Percentiles rank a stretch among this genome's conserved stretches.
phyloP scores from a whole-genome alignment of 2,329 filamentous ascomycete genomes.

The Colletotrichum aenigma region DNA sequence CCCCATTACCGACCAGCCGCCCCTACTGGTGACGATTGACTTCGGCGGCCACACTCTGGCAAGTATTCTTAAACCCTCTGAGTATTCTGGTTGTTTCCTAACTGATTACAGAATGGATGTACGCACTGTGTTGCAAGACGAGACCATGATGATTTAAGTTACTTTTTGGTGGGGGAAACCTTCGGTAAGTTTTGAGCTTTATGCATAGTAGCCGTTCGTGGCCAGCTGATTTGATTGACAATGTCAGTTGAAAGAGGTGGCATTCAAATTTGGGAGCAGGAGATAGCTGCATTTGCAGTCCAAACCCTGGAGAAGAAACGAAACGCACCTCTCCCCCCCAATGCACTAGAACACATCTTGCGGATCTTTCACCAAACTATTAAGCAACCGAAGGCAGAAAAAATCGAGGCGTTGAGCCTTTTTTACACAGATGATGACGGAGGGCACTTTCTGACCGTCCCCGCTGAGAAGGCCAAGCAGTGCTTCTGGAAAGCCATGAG shows the following conservation, averaged over 20 bases:
- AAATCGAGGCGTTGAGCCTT: too few relatives aligned
- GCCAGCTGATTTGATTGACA: too few relatives aligned
- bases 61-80: background rate
- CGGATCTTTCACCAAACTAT: too few relatives aligned
- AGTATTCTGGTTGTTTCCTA: too few relatives aligned
- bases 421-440: too few relatives aligned
- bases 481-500: background rate
- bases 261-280: background rate
- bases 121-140: background rate
- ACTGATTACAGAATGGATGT: background rate
- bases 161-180: background rate
- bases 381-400: too few relatives aligned
- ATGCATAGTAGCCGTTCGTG: too few relatives aligned
- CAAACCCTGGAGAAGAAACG: background rate
- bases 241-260: background rate
- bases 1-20: background rate
- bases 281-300: background rate
- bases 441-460: background rate
- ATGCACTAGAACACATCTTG: too few relatives aligned
- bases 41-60: background rate
- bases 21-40: background rate
- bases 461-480: background rate
- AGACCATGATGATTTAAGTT: background rate
- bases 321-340: background rate
- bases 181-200: too few relatives aligned